These are phyloP conservation scores for Phytophthora syringae DNA, from an alignment of 352 stramenopile species.

Conservation along the genomic window DNA sequence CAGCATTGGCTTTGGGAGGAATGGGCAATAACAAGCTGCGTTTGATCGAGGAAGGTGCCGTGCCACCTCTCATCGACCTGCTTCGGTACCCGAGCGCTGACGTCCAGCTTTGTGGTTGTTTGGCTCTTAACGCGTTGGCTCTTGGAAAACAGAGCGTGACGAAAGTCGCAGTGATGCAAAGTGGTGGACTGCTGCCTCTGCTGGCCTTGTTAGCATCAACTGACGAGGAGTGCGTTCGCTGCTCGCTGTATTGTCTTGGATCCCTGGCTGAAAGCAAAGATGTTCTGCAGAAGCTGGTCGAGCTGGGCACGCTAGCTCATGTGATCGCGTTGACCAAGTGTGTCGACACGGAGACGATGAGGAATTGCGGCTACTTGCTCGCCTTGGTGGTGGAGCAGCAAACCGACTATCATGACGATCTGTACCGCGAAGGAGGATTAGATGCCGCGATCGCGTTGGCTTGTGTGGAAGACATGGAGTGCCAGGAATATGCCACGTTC, in stretches of 20 bases:
- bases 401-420: slow-evolving; percentile 93
- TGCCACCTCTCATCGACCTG: slow-evolving; percentile 93
- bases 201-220: slow-evolving; percentile 85
- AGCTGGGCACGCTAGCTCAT: slow-evolving; percentile 85
- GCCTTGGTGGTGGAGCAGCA: slow-evolving; percentile 90
- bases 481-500: slow-evolving; percentile 96
- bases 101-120: slow-evolving; percentile 92
- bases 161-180: slow-evolving; percentile 92
- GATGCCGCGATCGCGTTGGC: slow-evolving; percentile 91
- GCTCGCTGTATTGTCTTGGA: slow-evolving; percentile 93
- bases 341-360: slow-evolving; percentile 93
- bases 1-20: slow-evolving; percentile 92
- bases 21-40: slow-evolving; percentile 93
- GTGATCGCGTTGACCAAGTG: slow-evolving; percentile 79
- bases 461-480: slow-evolving; percentile 95
- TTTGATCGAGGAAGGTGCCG: slow-evolving; percentile 92
- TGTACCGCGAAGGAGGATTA: slow-evolving; percentile 88
- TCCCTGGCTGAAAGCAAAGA: slow-evolving; percentile 93
- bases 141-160: slow-evolving; percentile 87
- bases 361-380: slow-evolving; percentile 94
- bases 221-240: slow-evolving; percentile 92
- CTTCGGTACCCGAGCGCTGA: slow-evolving; percentile 94
- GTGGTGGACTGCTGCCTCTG: slow-evolving; percentile 89
- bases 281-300: slow-evolving; percentile 91
- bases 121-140: slow-evolving; percentile 92